Evolutionary conservation across 2,329 filamentous ascomycete species (phyloP), one percentile per base, ranked within the genome.

Genomic region (Teratosphaeria nubilosa): DNA sequence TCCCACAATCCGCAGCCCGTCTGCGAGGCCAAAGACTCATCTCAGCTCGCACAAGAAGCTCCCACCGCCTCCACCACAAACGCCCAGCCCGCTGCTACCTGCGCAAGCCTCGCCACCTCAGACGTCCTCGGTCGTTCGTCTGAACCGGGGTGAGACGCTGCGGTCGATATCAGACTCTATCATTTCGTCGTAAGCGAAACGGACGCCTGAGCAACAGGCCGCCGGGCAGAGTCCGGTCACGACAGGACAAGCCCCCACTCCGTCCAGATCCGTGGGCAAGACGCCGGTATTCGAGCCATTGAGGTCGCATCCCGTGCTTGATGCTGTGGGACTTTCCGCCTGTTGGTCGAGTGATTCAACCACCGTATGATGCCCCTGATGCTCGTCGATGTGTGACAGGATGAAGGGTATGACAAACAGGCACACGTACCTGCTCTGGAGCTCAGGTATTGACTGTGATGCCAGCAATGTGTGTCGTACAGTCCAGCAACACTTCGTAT

Each of bases 161-260:
- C 64, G 68, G 22, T 69, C 66, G 27, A 54, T 70, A 16, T 67
- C 66, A 1, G 68, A 70, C 13, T 67, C 64, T n/a, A 71, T 71
- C 51, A 69, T 70, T 24, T 68, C 67, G 14, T 65, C 64, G 27
- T 70, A 70, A 32, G 63, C 66, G 9, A 65, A 69, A 31, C 54
- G 58, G 31, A 41, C 51, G 16, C 30, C 25, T 11, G 30, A 53
- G 51, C 51, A 32, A 30, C 22, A 30, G 24, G 25, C 13, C 10
- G 5, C 16, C 9, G 51, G 16, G 10, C 20, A 34, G 3, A 22
- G 20, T 48, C 31, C 25, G 45, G n/a, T 48, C 25, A 45, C 16
- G 9, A 31, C 25, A 51, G 25, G 10, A 16, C 51, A 41, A 16
- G 16, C 32, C 16, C 48, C 31, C 34, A 37, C 32, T 7, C 51